Evolutionary conservation across 139 green algal genomes (phyloP).

Genomic region (Asterochloris sp.): DNA sequence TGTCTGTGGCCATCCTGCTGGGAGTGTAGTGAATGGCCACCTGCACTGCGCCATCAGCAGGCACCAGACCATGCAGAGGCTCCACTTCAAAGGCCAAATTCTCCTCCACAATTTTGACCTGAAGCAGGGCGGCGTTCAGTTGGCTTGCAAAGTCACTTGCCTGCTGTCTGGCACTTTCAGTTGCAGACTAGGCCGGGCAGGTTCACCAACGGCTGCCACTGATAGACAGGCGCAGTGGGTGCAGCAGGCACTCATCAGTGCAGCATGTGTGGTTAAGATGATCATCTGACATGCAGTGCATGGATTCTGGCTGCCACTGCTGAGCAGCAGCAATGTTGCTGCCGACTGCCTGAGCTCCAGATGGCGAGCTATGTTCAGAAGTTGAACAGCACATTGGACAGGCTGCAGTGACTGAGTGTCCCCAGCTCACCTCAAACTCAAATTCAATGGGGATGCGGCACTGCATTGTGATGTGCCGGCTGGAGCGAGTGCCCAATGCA

Average conservation of each 20-base stretch:
- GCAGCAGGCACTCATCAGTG: too few species aligned
- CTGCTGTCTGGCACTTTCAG: too few species aligned
- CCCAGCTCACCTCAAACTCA: constrained; percentile 41
- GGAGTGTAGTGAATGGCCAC: constrained; percentile 40
- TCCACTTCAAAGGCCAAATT: constrained; percentile 6
- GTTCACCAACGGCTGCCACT: too few species aligned
- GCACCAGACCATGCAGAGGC: constrained; percentile 33
- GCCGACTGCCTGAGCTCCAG: too few species aligned
- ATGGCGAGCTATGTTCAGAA: background rate
- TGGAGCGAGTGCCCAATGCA: constrained; percentile 32
- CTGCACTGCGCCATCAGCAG: constrained; percentile 26
- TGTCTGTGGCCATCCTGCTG: constrained; percentile 31
- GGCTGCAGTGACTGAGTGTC: background rate
- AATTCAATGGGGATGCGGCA: constrained; percentile 57
- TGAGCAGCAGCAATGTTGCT: too few species aligned
- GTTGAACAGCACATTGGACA: constrained; percentile 34
- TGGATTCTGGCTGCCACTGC: too few species aligned
- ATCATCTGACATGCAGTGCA: too few species aligned
- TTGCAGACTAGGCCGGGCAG: too few species aligned
- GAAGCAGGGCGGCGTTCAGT: background rate
- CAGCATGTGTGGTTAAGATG: too few species aligned
- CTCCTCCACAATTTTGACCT: background rate
- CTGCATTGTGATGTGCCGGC: constrained; percentile 39
- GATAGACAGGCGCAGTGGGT: too few species aligned
- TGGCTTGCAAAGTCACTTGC: background rate